Evolutionary conservation across 192 early-diverging fungal species (phyloP).

Genomic region (Anaeromyces robustus): DNA sequence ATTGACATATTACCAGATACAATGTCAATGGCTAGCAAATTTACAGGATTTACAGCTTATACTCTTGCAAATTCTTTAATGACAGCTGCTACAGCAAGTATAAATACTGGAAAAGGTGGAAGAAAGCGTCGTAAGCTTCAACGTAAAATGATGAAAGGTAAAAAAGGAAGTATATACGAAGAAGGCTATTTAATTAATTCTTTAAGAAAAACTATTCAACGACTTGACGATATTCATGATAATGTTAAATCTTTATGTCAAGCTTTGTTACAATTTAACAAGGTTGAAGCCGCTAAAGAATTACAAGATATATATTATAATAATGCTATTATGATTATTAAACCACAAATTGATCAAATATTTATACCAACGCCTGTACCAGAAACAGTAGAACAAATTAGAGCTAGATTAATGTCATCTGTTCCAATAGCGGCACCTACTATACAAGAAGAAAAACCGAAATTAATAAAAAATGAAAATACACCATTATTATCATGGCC

Average conservation of each 20-base stretch:
- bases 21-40: constrained; percentile 76
- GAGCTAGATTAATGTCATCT: not conserved
- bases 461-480: not conserved
- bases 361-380: not conserved
- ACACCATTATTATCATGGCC: not conserved
- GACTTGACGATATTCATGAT: constrained; percentile 24
- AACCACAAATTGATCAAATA: not conserved
- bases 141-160: constrained; percentile 67
- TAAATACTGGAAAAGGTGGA: constrained; percentile 26
- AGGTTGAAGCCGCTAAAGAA: not conserved
- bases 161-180: constrained; percentile 76
- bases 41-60: constrained; percentile 59
- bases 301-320: not conserved
- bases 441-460: not conserved
- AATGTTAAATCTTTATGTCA: not conserved
- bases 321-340: not conserved
- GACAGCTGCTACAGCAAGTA: constrained; percentile 7
- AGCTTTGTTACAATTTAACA: not conserved
- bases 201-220: constrained; percentile 35
- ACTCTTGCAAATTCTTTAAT: constrained; percentile 30
- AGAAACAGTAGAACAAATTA: not conserved
- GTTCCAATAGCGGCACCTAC: not conserved
- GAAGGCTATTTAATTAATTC: constrained; percentile 76
- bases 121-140: constrained; percentile 47
- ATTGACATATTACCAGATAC: constrained; percentile 93